Base-by-base conservation (phyloP, 2,329 filamentous ascomycete species). In the Penicillium decumbens region DNA sequence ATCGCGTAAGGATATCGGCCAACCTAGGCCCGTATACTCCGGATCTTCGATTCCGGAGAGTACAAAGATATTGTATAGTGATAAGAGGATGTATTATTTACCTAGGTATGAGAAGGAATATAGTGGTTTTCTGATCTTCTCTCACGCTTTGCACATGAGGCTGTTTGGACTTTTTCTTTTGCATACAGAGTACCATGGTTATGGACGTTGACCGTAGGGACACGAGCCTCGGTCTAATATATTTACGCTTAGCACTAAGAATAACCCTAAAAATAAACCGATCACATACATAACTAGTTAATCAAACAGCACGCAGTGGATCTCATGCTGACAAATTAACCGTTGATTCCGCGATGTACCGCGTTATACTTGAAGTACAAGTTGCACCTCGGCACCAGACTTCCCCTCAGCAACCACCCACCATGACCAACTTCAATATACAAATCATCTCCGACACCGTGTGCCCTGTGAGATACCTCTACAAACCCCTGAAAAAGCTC, bases 391-490 rank as follows among this genome's bases (percentile, higher is more conserved):
- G 25, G 24, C 12, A 1, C 28, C 27, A n/a, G 4, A 5, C 23
- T 29, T 45, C 42, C 23, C n/a, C n/a, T 46, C 43, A 20, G 9
- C 18, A 28, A 30, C 13, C 27, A 29, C 42, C 42, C 39, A 52
- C 52, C 40, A 90, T 91, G 87, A 82, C 84, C 18, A 81, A 83
- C 61, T 88, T 91, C 74, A 80, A 82, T 54, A 87, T 95, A 70
- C 82, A 85, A 51, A 81, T 89, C 64, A 82, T 90, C 50, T 88
- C 81, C n/a, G 90, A 95, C 72, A 87, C 83, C 2, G 80, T 93
- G 59, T 95, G 89, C 66, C 87, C 88, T 62, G 75, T 72, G 58
- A 37, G 51, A 54, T 8, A 27, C 9, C 15, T 25, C 15, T 45
- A 38, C 43, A 23, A 23, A 23, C 20, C 20, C 20, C 10, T n/a